Evolutionary conservation across 768 basidiomycete species (phyloP).

Genomic region (Hypholoma sublateritium): DNA sequence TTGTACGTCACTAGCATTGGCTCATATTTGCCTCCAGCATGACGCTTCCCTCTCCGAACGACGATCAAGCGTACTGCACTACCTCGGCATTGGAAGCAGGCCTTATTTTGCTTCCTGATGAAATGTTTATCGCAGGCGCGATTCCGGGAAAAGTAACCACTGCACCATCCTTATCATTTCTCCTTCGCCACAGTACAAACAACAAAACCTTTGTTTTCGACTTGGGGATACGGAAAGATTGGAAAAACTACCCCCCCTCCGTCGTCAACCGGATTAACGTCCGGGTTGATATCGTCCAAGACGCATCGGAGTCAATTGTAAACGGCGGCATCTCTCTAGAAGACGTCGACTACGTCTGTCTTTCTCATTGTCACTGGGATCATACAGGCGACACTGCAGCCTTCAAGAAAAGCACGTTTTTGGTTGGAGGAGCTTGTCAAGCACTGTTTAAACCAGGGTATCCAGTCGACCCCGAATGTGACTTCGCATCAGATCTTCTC

Average conservation of each 20-base stretch:
- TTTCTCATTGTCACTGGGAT: slow-evolving; percentile 59
- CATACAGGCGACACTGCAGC: slow-evolving; percentile 45
- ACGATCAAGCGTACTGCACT: slow-evolving; percentile 48
- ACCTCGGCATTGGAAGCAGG: slow-evolving; percentile 61
- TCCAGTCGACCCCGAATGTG: slow-evolving; percentile 36
- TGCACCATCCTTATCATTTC: slow-evolving; percentile 52
- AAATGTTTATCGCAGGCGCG: slow-evolving; percentile 35
- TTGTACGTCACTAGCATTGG: slow-evolving; percentile 10
- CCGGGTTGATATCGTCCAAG: slow-evolving; percentile 30
- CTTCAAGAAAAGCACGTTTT: slow-evolving; percentile 45
- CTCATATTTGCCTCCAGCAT: background rate
- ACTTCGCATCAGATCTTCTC: slow-evolving; percentile 31
- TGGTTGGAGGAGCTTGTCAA: slow-evolving; percentile 42
- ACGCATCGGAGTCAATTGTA: slow-evolving; percentile 45
- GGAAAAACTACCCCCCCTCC: slow-evolving; percentile 38
- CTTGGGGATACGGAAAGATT: slow-evolving; percentile 52
- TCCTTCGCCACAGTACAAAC: slow-evolving; percentile 46
- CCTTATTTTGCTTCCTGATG: slow-evolving; percentile 35
- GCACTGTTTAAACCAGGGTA: slow-evolving; percentile 37
- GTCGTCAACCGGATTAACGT: slow-evolving; percentile 28
- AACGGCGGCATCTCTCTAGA: slow-evolving; percentile 46
- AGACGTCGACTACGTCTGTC: slow-evolving; percentile 42
- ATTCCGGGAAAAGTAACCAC: slow-evolving; percentile 23
- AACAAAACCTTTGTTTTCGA: slow-evolving; percentile 49
- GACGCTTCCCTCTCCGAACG: slow-evolving; percentile 36